Evolutionary conservation across 352 stramenopile genomes (phyloP).

Genomic region (Pythium grandisporangium): DNA sequence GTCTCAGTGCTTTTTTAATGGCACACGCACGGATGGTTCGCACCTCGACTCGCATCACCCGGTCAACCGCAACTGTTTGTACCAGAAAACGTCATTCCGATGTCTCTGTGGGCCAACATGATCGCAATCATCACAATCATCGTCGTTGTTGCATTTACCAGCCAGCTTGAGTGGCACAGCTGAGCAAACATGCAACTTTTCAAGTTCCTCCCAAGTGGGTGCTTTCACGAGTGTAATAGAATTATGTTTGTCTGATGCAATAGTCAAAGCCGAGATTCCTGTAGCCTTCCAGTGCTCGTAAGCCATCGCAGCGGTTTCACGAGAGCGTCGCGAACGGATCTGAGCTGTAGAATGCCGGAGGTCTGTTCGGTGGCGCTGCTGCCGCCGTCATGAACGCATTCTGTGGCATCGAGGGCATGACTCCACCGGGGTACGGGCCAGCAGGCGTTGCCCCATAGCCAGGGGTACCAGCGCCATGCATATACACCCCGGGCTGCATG

Average conservation of each 20-base stretch:
- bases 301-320: too few species aligned
- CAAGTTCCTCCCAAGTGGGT: too few species aligned
- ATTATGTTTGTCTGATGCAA: too few species aligned
- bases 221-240: too few species aligned
- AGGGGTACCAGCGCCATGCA: not conserved
- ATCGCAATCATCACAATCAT: too few species aligned
- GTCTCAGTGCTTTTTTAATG: conserved; percentile 52
- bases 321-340: conserved; percentile 17
- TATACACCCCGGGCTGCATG: conserved; percentile 1
- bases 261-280: too few species aligned
- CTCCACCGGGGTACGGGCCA: conserved; percentile 4
- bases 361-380: not conserved
- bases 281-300: too few species aligned
- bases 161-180: too few species aligned
- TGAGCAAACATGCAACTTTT: too few species aligned
- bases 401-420: conserved; percentile 6
- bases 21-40: conserved; percentile 39
- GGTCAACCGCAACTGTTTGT: conserved; percentile 69
- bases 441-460: conserved; percentile 1
- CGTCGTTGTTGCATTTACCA: too few species aligned
- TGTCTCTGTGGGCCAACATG: conserved; percentile 66
- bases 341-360: conserved; percentile 10
- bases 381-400: conserved; percentile 15
- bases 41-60: conserved; percentile 44
- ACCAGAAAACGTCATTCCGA: conserved; percentile 49